Evolutionary conservation across 2,329 filamentous ascomycete genomes (phyloP).

Genomic region (Drechslera avenae): DNA sequence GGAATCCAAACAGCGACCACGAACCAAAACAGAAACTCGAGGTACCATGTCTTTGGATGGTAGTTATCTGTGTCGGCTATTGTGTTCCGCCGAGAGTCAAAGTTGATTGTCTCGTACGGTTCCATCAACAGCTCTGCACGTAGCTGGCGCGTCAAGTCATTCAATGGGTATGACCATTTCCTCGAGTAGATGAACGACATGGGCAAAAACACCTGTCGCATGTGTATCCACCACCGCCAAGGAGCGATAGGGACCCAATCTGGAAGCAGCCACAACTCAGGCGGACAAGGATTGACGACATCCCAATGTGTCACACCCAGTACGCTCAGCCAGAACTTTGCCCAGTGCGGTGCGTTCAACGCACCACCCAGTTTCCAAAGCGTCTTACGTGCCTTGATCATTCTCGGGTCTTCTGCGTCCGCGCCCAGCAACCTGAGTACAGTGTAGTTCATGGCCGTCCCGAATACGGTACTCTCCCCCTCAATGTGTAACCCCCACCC

Average conservation of each 20-base stretch:
- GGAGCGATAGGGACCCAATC: conserved; percentile 90
- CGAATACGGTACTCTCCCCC: conserved; percentile 88
- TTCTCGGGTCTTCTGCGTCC: conserved; percentile 78
- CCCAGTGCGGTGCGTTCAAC: conserved; percentile 85
- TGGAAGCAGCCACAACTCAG: conserved; percentile 90
- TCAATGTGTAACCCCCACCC: conserved; percentile 98
- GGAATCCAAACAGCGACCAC: conserved; percentile 81
- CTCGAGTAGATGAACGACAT: conserved; percentile 92
- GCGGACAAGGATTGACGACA: conserved; percentile 90
- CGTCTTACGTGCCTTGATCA: conserved; percentile 82
- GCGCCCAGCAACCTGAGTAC: conserved; percentile 80
- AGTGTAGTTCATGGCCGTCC: conserved; percentile 87
- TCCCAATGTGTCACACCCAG: conserved; percentile 87
- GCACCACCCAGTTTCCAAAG: conserved; percentile 88
- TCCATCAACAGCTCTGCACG: conserved; percentile 83
- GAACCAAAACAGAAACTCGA: conserved; percentile 79
- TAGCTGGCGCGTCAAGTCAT: conserved; percentile 72
- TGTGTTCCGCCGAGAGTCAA: conserved; percentile 77
- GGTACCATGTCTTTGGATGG: conserved; percentile 84
- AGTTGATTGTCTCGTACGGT: conserved; percentile 78
- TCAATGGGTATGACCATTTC: conserved; percentile 76
- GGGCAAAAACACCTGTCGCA: conserved; percentile 91
- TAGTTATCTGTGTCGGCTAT: conserved; percentile 85
- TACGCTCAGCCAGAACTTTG: conserved; percentile 92
- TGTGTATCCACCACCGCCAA: conserved; percentile 98